Conservation (phyloP, 2,329 filamentous ascomycete species). For the Colletotrichum endophyticum region DNA sequence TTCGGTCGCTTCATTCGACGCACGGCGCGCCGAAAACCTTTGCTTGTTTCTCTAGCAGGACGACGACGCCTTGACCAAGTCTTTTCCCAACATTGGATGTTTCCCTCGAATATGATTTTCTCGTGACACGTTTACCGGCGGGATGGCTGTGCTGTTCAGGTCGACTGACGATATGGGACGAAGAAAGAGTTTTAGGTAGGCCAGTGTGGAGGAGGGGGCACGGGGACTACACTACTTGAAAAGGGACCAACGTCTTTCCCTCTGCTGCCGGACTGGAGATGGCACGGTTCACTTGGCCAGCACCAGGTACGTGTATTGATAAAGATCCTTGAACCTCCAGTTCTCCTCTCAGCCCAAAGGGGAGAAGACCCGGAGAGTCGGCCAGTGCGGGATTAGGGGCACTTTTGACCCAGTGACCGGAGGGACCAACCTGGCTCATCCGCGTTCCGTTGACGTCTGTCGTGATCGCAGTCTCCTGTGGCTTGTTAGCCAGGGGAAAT, state of each 20-base stretch:
- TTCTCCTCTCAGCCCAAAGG: neutral
- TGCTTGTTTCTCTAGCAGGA: neutral
- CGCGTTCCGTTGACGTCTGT: slow-evolving; percentile 8
- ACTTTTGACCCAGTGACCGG: slow-evolving; percentile 6
- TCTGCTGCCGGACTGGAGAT: neutral
- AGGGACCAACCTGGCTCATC: slow-evolving; percentile 9
- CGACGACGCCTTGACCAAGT: neutral
- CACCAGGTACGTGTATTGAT: neutral
- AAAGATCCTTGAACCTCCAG: slow-evolving; percentile 4
- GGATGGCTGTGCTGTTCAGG: neutral
- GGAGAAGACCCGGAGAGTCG: slow-evolving; percentile 2
- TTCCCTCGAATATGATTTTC: neutral
- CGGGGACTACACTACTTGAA: neutral
- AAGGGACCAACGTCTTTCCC: slow-evolving; percentile 12
- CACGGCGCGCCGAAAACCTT: neutral
- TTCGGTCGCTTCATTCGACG: neutral
- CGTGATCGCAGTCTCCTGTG: slow-evolving; percentile 6
- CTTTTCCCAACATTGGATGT: neutral
- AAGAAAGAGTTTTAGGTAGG: slow-evolving; percentile 15
- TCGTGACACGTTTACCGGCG: neutral
- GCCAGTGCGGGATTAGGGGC: slow-evolving; percentile 11
- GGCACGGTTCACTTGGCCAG: slow-evolving; percentile 7
- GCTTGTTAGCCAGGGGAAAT: slow-evolving; percentile 2
- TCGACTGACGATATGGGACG: neutral
- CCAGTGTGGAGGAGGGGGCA: slow-evolving; percentile 11